Evolutionary conservation across 2,329 filamentous ascomycete species (phyloP).

Genomic region (Dactylellina leptospora): DNA sequence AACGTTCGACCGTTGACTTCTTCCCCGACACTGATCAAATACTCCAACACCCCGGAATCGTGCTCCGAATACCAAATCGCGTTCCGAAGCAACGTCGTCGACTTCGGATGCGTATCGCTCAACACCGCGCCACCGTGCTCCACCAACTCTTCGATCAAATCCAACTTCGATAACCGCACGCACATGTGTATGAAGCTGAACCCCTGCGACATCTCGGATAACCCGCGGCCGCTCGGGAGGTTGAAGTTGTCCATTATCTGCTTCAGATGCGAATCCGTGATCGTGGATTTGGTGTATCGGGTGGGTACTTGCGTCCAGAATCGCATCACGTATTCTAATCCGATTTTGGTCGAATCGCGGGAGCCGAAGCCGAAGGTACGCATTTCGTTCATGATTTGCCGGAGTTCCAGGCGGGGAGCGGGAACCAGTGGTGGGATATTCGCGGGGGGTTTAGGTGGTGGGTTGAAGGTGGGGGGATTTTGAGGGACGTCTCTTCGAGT

Average conservation of each 20-base stretch:
- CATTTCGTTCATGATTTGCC: slow-evolving; percentile 14
- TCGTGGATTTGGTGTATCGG: not conserved
- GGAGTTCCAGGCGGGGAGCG: slow-evolving; percentile 7
- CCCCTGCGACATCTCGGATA: slow-evolving; percentile 20
- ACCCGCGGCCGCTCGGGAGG: slow-evolving; percentile 9
- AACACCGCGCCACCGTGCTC: slow-evolving; percentile 14
- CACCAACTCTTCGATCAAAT: slow-evolving; percentile 19
- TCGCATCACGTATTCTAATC: slow-evolving; percentile 17
- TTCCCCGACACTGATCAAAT: slow-evolving; percentile 20
- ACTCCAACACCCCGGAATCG: slow-evolving; percentile 15
- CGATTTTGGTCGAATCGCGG: slow-evolving; percentile 5
- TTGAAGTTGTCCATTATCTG: slow-evolving; percentile 15
- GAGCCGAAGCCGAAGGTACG: slow-evolving; percentile 7
- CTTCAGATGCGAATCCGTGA: not conserved
- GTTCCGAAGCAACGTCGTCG: slow-evolving; percentile 3
- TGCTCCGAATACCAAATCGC: slow-evolving; percentile 34
- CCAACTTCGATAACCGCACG: slow-evolving; percentile 11
- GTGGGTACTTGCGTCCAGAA: slow-evolving; percentile 17
- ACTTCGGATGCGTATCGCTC: not conserved
- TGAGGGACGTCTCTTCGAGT: too few relatives aligned
- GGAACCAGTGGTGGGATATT: not conserved
- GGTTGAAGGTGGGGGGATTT: not conserved
- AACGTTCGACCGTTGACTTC: slow-evolving; percentile 10
- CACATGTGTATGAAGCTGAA: slow-evolving; percentile 34
- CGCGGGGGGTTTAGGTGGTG: not conserved